A percentile compares a stretch with the other conserved stretches of the same genome.
Conservation (phyloP, 106 monocot species). For the Platanthera guangdongensis region DNA sequence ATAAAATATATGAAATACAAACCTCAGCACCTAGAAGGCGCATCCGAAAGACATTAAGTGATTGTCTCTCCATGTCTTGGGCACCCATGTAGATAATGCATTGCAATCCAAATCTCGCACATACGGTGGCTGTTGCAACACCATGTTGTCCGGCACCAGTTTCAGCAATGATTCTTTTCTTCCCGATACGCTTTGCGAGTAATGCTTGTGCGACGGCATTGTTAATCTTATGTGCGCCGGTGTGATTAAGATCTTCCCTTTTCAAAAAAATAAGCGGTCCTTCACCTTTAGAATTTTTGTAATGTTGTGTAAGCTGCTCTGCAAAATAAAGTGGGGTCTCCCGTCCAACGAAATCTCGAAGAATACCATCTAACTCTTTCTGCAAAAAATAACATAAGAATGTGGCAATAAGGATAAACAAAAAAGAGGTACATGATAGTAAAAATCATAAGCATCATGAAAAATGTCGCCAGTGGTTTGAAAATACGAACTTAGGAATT, state of each 20-base stretch:
- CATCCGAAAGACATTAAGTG: conserved; percentile 71
- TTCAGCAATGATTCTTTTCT: conserved; percentile 67
- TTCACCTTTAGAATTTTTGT: conserved; percentile 36
- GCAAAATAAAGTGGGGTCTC: conserved; percentile 75
- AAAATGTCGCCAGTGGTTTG: too few species aligned
- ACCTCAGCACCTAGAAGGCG: conserved; percentile 70
- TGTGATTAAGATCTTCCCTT: conserved; percentile 70
- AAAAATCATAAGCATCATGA: too few species aligned
- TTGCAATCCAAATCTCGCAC: conserved; percentile 59
- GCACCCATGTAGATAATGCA: conserved; percentile 78
- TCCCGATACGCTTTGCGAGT: conserved; percentile 46
- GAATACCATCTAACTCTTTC: conserved; percentile 52
- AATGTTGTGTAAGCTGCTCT: conserved; percentile 50
- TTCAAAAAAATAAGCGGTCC: conserved; percentile 57
- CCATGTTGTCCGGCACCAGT: conserved; percentile 87
- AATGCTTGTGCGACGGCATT: conserved; percentile 59
- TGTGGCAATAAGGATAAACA: background rate
- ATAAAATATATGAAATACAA: background rate
- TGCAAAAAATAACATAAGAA: conserved; percentile 9
- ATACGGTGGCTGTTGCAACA: conserved; percentile 71
- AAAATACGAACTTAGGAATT: too few species aligned
- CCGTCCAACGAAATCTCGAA: conserved; percentile 58
- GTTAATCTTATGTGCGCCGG: conserved; percentile 70
- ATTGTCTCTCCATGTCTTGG: conserved; percentile 67
- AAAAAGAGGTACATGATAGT: too few species aligned